Percentiles rank a stretch among this genome's conserved stretches.
Conservation (phyloP, 1,284 basidiomycete species). For the Ceratobasidium sp. region DNA sequence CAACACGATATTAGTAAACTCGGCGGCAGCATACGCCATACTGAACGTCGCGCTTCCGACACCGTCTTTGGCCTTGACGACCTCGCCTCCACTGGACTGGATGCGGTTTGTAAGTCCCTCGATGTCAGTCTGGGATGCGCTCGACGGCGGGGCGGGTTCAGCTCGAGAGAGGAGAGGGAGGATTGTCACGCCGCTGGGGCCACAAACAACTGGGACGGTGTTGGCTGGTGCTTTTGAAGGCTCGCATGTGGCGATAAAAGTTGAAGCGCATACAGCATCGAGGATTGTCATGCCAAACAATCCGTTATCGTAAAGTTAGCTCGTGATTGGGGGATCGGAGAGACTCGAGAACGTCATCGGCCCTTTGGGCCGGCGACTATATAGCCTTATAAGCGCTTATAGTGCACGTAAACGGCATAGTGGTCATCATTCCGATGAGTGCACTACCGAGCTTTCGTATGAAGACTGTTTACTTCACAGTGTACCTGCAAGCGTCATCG, state of each 20-base stretch:
- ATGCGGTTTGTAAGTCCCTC: conserved; percentile 86
- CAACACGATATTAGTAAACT: conserved; percentile 84
- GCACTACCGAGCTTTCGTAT: conserved; percentile 4
- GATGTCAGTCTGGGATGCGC: conserved; percentile 62
- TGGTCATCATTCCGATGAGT: too few species aligned
- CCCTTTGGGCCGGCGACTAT: too few species aligned
- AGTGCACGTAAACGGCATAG: too few species aligned
- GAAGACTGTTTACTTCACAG: neutral
- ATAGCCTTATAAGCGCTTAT: too few species aligned
- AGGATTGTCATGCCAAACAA: conserved; percentile 98
- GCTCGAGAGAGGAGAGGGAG: conserved; percentile 96
- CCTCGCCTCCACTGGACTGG: conserved; percentile 96
- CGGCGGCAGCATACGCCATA: conserved; percentile 91
- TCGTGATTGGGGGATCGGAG: too few species aligned
- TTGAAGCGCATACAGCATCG: conserved; percentile 96
- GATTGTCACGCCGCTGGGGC: conserved; percentile 97
- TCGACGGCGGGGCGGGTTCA: conserved; percentile 74
- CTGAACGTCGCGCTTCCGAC: conserved; percentile 88
- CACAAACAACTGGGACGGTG: conserved; percentile 92
- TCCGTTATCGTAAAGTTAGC: conserved; percentile 65
- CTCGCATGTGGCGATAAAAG: conserved; percentile 89
- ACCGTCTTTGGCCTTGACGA: conserved; percentile 93
- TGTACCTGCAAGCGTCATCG: neutral
- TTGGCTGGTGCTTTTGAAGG: conserved; percentile 74
- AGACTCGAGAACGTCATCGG: too few species aligned